Evolutionary conservation across 1,139 yeast species (phyloP), one percentile per base, ranked within the genome.

Genomic region (Tardiomyces blankii): DNA sequence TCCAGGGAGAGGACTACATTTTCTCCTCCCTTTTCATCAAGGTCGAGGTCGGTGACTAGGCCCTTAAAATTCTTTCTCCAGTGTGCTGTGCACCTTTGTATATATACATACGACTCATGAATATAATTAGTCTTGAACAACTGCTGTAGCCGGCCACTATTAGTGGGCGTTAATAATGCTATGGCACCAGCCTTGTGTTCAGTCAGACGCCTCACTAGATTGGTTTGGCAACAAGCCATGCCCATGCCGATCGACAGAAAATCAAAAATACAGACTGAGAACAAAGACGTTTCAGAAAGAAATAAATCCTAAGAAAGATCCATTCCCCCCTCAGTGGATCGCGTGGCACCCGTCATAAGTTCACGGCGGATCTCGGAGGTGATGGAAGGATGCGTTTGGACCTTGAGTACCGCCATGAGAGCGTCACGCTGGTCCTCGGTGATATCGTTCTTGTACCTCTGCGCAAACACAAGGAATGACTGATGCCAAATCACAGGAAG

Each of bases 401-500:
- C 89, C 66, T 95, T 82, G 18, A 88, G 78, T 2, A 95, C 89
- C 57, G 91, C 97, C 61, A 91, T 68, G 51, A 91, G 70, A 66
- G 89, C 87, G 57, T 91, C 98, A 61, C 96, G 77, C 71, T 91
- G 99, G 62, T 93, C 98, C 58, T 87, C 95, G 14, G 98, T 91
- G 49, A 91, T 86, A 70, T 91, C 98, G 63, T 91, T 89, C 66
- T 91, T 91, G 65, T 91, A 91, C 54, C 96, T 76, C 69, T 89
- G 96, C 40, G 96, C 95, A 70, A 91, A 93, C 2, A 93, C 82
- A 49, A 91, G 72, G 60, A 91, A 82, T 1, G 96, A 89, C 63
- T 91, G 94, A 63, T 93, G 97, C 97, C 98, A 91, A 40, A 91
- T 91, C 13, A 91, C 86, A 5, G 98, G 97, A 58, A 93, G 72